phyloP scores from a whole-genome alignment of 495 filamentous ascomycete species.

The Talaromyces ruber region DNA sequence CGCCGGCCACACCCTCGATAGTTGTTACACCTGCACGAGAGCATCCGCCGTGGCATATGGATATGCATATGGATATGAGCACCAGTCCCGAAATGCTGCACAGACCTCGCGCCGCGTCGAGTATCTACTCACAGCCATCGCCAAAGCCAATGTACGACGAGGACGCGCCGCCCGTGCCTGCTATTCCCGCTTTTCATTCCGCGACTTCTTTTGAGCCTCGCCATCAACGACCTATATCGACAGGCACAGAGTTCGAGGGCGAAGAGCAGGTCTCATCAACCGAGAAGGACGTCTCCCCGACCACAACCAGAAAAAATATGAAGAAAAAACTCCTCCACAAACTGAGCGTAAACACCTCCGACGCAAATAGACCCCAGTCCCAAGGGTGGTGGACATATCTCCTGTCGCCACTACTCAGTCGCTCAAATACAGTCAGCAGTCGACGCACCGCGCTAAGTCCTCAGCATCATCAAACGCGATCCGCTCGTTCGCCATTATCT shows the following conservation, averaged over 20 bases:
- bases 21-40: slow-evolving; percentile 60
- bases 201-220: slow-evolving; percentile 18
- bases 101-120: slow-evolving; percentile 45
- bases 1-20: slow-evolving; percentile 47
- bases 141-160: slow-evolving; percentile 19
- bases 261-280: slow-evolving; percentile 25
- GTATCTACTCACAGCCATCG: slow-evolving; percentile 59
- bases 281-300: neutral
- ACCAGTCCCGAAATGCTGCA: slow-evolving; percentile 14
- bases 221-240: slow-evolving; percentile 28
- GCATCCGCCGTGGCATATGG: slow-evolving; percentile 46
- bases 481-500: slow-evolving; percentile 17
- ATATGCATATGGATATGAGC: slow-evolving; percentile 8
- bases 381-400: slow-evolving; percentile 87
- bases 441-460: slow-evolving; percentile 21
- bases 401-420: slow-evolving; percentile 61
- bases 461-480: slow-evolving; percentile 13
- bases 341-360: slow-evolving; percentile 29
- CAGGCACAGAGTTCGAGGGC: slow-evolving; percentile 49
- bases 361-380: slow-evolving; percentile 49
- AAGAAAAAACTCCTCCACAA: slow-evolving; percentile 17
- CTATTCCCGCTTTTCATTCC: slow-evolving; percentile 42
- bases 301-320: slow-evolving; percentile 4
- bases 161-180: slow-evolving; percentile 52
- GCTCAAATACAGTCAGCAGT: slow-evolving; percentile 27